Evolutionary conservation across 768 basidiomycete species (phyloP).

Genomic region (Macrolepiota dolichaula): DNA sequence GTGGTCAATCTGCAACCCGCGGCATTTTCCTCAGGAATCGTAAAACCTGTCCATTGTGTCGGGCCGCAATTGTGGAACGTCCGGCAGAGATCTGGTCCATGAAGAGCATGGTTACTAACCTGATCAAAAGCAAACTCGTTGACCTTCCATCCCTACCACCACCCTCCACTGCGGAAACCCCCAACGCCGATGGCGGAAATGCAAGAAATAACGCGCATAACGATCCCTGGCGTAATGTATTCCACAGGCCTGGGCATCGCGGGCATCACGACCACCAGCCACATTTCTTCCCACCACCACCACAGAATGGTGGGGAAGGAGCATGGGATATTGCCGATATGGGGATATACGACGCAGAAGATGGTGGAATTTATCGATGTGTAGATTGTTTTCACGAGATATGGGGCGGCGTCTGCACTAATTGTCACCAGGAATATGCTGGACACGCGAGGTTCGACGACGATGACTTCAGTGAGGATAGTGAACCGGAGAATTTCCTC

Average conservation of each 20-base stretch:
- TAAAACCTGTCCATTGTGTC: constrained; percentile 77
- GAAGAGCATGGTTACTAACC: constrained; percentile 56
- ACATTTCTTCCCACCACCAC: constrained; percentile 14
- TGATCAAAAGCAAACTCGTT: constrained; percentile 53
- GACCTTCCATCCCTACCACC: constrained; percentile 25
- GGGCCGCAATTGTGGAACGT: constrained; percentile 52
- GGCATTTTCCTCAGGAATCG: constrained; percentile 45
- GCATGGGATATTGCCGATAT: constrained; percentile 35
- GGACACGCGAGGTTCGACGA: constrained; percentile 43
- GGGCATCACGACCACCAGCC: constrained; percentile 7
- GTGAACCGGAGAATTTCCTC: not conserved
- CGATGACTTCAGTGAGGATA: constrained; percentile 20
- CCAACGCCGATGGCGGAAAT: constrained; percentile 16
- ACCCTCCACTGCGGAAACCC: constrained; percentile 22
- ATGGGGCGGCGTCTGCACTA: constrained; percentile 61
- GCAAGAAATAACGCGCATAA: constrained; percentile 11
- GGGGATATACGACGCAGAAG: constrained; percentile 71
- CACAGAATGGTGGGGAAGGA: constrained; percentile 19
- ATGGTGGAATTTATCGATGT: constrained; percentile 76
- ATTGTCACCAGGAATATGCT: constrained; percentile 57
- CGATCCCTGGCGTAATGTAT: constrained; percentile 71
- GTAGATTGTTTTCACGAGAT: constrained; percentile 78
- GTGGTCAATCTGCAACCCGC: constrained; percentile 28
- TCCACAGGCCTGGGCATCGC: constrained; percentile 25
- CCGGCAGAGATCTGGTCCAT: constrained; percentile 73